These are phyloP conservation scores for Ustilago xerochloae DNA, from an alignment of 1,284 basidiomycete genomes.

Conservation along the genomic window DNA sequence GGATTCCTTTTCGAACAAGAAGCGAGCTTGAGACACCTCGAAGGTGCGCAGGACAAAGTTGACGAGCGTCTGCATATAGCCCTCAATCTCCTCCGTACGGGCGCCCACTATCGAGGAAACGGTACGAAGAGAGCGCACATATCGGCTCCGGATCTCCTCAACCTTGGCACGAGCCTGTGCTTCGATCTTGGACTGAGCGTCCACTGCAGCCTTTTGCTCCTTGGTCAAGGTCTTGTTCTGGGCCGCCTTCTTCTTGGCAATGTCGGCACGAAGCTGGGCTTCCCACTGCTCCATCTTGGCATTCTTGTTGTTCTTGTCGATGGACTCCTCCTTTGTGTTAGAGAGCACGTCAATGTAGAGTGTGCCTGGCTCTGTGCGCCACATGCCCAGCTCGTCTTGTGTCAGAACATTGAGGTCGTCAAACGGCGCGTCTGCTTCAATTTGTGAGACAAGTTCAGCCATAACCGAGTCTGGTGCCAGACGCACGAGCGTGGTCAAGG, in stretches of 20 bases:
- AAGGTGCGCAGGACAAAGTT: conserved; percentile 37
- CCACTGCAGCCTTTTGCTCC: conserved; percentile 61
- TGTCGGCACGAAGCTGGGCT: conserved; percentile 63
- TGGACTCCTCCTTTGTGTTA: conserved; percentile 35
- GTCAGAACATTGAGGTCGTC: conserved; percentile 48
- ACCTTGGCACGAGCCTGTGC: conserved; percentile 54
- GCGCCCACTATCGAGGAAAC: conserved; percentile 50
- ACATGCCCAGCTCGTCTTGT: conserved; percentile 62
- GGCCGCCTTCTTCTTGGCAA: conserved; percentile 65
- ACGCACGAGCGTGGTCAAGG: conserved; percentile 57
- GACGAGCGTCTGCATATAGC: conserved; percentile 53
- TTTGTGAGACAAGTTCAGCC: conserved; percentile 47
- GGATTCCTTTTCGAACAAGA: conserved; percentile 38
- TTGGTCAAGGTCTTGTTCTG: conserved; percentile 59
- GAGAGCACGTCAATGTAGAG: conserved; percentile 62
- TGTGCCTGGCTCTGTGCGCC: conserved; percentile 55
- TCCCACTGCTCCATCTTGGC: conserved; percentile 66
- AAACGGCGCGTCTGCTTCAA: conserved; percentile 45
- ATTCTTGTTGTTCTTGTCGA: conserved; percentile 55
- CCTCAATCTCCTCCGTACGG: conserved; percentile 46
- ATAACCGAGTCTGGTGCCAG: conserved; percentile 59
- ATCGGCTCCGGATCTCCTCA: conserved; percentile 38
- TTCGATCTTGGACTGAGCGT: conserved; percentile 61
- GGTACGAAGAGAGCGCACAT: conserved; percentile 48
- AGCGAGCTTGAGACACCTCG: conserved; percentile 41